phyloP scores from a whole-genome alignment of 768 basidiomycete species.

The Auricularia heimuer region DNA sequence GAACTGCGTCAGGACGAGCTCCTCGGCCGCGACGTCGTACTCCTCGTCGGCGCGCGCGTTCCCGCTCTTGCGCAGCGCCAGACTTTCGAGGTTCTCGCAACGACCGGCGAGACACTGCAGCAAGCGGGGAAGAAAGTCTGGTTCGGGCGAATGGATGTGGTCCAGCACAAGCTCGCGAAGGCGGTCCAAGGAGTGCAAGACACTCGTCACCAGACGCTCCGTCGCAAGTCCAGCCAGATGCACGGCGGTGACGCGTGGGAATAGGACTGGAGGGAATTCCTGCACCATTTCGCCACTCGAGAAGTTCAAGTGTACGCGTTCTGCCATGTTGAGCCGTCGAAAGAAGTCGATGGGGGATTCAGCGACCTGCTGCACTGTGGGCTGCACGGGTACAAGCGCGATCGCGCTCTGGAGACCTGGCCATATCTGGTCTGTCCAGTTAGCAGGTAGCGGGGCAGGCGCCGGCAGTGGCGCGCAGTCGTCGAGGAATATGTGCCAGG shows the following conservation, averaged over 20 bases:
- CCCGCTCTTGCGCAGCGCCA: background rate
- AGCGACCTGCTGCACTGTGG: background rate
- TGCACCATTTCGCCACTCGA: background rate
- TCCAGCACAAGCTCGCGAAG: background rate
- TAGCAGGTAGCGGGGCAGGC: background rate
- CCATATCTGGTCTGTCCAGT: background rate
- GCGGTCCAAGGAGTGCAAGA: background rate
- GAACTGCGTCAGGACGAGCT: background rate
- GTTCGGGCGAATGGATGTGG: background rate
- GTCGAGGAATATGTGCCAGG: slow-evolving; percentile 1
- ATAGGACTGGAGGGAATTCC: background rate
- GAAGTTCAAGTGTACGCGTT: background rate
- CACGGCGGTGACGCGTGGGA: background rate
- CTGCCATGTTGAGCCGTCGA: background rate
- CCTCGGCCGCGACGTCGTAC: background rate
- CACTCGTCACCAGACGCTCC: background rate
- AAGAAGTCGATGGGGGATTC: background rate
- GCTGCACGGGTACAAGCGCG: background rate
- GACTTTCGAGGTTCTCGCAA: background rate
- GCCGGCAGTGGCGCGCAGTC: background rate
- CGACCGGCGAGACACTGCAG: background rate
- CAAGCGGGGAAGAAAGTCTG: background rate
- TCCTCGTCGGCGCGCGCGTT: background rate
- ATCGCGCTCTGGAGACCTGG: background rate
- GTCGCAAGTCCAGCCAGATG: background rate